Evolutionary conservation across 768 basidiomycete genomes (phyloP), one percentile per base, ranked within the genome.

Genomic region (Lentinus tigrinus): DNA sequence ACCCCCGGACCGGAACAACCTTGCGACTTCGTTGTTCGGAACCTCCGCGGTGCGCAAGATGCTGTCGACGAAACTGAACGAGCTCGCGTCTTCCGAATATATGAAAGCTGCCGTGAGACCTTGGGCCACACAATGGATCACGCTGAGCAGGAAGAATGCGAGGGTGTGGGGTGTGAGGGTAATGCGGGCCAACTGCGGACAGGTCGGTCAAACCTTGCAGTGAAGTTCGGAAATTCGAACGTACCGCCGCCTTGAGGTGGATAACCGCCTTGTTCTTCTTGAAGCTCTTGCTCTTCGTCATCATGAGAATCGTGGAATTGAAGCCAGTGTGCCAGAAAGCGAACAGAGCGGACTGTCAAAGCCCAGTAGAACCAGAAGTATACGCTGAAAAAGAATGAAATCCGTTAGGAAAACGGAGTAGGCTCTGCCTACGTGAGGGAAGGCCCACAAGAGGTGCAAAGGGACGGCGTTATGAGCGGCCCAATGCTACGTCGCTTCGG

Each of bases 111-210:
- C 60, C 39, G 55, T 57, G 31, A 61, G 51, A 56, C 79, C 83
- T 57, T 84, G 83, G 10, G 77, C 69, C 48, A 83, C 75, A 64
- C 81, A 84, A 61, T 80, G 77, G 46, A 81, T 65, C 40, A 62
- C 17, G 54, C 75, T 77, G 59, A 83, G 76, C 23, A 82, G 57
- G 63, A 85, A 80, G 71, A 84, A 85, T 0, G 75, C 67, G 21
- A 64, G 21, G 3, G 74, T 73, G 39, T 69, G 46, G 36, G 66
- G 66, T 26, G 68, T 72, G 13, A 71, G 65, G 1, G 71, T 73
- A 16, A 75, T 63, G 11, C 70, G 65, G 4, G 67, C 53, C 56
- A 71, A 69, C 73, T 74, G 40, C 11, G 17, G n/a, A 13, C n/a
- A 24, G n/a, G 34, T 27, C 14, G 28, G 43, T n/a, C 1, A 39